Evolutionary conservation across 2,329 filamentous ascomycete genomes (phyloP), one percentile per base, ranked within the genome.

Genomic region (Chlorencoelia australis): DNA sequence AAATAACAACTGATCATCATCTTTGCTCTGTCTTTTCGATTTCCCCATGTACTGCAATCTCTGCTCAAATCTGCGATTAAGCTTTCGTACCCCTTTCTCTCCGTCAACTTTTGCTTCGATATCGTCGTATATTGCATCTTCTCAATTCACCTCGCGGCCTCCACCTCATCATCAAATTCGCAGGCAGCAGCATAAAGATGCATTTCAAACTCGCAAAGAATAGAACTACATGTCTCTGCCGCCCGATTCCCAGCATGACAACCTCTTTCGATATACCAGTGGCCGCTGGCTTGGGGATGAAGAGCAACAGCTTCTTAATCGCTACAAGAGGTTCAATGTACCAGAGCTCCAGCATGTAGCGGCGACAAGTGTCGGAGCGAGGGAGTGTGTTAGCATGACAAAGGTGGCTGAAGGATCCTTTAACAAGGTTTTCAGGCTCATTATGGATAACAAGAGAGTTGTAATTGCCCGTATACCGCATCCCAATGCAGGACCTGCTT

Each of bases 351-450:
- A 59, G 42, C 41, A 41, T 13, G 32, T 59, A 19, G 57, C 57
- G 10, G 54, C 54, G 18, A 30, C 49, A 30, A 52, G 45, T 30
- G 36, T 55, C 33, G 50, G 55, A 30, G 54, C 56, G 10, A 37
- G 47, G 9, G 42, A 25, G 7, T 63, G 59, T 43, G 43, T 54
- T 7, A 52, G 51, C 5, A 61, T 65, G 8, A 52, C 35, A 6
- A 62, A 63, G 41, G 35, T 61, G 8, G 54, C 48, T 6, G 58
- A 63, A 50, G 59, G 59, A 24, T 50, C 50, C 19, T 61, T 51
- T 41, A 62, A 57, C 46, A 62, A 62, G 39, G 55, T 55, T n/a
- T 59, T 62, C 31, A 37, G 56, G 4, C 42, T 61, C 15, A 25
- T 44, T 2, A 54, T 55, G 49, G 44, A 56, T 31, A 48, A 55